Base-by-base conservation (phyloP, 2,329 filamentous ascomycete genomes). In the Tolypocladium amazonense region DNA sequence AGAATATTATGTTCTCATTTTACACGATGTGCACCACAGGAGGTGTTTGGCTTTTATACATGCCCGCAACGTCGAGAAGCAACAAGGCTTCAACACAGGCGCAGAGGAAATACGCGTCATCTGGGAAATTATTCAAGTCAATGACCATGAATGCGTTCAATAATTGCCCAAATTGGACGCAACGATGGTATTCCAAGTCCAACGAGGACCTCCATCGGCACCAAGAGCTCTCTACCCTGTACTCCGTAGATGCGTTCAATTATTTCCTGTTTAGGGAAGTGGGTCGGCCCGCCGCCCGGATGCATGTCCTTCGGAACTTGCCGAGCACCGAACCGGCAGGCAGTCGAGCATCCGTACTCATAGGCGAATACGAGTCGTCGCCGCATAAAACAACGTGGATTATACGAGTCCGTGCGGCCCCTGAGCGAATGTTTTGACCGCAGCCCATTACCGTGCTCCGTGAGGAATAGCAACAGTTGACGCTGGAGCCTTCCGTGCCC, bases 211-310 rank as follows among this genome's bases (percentile, higher is more conserved):
- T 47, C 45, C 23, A 27, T 4, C 23, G 27, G 33, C 33, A 35
- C 33, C 33, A 35, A 33, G 4, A 33, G 30, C n/a, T n/a, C n/a
- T n/a, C n/a, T n/a, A n/a, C 30, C 30, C 30, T 33, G 8, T 8
- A 33, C 30, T 33, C 30, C 30, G 4, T 35, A 35, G 35, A 1
- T 30, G 27, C 50, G 27, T 53, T n/a, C 50, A 35, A 53, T n/a
- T 33, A 53, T 11, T 57, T 59, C 58, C 54, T 25, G 38, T 56
- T 56, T 27, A 57, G 58, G 58, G 23, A 59, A 59, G 58, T 59
- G 41, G 52, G 27, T 27, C 47, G 38, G 33, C 8, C 38, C 6
- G 41, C 20, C 11, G 56, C 58, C 20, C 23, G 9, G 15, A 27
- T 27, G 14, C 27, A 33, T 23, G n/a, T 9, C 2, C 8, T n/a